Conservation (phyloP, 1,284 basidiomycete genomes). For the Lentinus polychrous region DNA sequence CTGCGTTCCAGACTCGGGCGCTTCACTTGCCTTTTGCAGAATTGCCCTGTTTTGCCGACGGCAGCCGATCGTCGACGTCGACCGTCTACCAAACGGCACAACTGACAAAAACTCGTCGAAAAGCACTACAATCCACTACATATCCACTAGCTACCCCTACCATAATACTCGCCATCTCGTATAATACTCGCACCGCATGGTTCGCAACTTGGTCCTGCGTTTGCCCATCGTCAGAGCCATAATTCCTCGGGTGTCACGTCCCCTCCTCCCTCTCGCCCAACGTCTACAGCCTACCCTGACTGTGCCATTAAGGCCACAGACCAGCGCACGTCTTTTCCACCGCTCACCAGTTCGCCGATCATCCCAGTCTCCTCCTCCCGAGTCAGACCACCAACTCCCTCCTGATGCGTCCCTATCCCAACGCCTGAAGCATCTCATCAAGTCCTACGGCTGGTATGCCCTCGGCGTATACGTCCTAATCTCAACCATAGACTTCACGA, state of each 20-base stretch:
- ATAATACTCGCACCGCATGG: constrained; percentile 15
- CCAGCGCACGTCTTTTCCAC: constrained; percentile 39
- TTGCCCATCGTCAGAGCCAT: constrained; percentile 27
- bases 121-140: background rate
- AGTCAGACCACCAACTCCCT: constrained; percentile 23
- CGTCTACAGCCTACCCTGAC: constrained; percentile 18
- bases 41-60: background rate
- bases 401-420: constrained; percentile 55
- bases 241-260: constrained; percentile 28
- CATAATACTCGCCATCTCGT: background rate
- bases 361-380: constrained; percentile 18
- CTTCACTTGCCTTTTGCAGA: background rate
- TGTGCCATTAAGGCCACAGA: constrained; percentile 16
- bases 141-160: background rate
- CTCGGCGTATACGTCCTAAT: constrained; percentile 79
- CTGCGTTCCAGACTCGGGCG: background rate
- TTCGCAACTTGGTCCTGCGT: constrained; percentile 25
- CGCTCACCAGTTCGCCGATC: constrained; percentile 39
- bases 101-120: too few relatives aligned
- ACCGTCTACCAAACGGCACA: background rate
- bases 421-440: constrained; percentile 81
- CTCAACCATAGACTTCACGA: constrained; percentile 68
- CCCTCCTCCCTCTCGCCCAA: constrained; percentile 31
- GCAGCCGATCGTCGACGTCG: constrained; percentile 1
- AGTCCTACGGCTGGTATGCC: constrained; percentile 90